These are phyloP conservation scores for Sporodiniella umbellata DNA, from an alignment of 371 early-diverging fungal genomes.

Conservation along the genomic window DNA sequence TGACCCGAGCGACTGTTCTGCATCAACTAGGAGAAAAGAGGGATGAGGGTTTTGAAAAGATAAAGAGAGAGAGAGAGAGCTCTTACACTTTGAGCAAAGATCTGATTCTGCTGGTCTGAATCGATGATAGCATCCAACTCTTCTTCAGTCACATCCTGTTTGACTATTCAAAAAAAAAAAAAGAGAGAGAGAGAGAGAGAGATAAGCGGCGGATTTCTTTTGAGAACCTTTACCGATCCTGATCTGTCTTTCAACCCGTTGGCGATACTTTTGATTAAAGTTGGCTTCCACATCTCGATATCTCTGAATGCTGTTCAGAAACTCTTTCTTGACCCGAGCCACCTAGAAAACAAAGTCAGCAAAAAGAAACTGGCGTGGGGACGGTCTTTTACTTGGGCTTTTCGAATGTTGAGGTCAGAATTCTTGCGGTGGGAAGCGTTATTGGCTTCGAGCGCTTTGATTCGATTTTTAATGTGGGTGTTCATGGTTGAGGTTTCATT, in stretches of 20 bases:
- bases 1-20: constrained; percentile 75
- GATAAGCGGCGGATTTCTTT: too few relatives aligned
- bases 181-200: too few relatives aligned
- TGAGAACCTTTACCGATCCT: constrained; percentile 61
- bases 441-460: constrained; percentile 40
- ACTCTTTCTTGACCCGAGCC: constrained; percentile 72
- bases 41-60: neutral
- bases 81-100: constrained; percentile 81
- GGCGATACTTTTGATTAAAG: constrained; percentile 80
- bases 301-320: constrained; percentile 77
- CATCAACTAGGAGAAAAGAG: constrained; percentile 50
- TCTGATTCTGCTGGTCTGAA: constrained; percentile 67
- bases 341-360: constrained; percentile 43
- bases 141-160: constrained; percentile 79
- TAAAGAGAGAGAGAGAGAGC: too few relatives aligned
- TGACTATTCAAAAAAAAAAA: constrained; percentile 65
- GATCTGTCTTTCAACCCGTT: constrained; percentile 82
- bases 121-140: constrained; percentile 78
- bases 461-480: constrained; percentile 51
- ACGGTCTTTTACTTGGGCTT: constrained; percentile 25
- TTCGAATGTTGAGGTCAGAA: constrained; percentile 31
- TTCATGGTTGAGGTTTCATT: constrained; percentile 54
- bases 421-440: constrained; percentile 19
- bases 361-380: too few relatives aligned
- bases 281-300: constrained; percentile 80